Percentiles rank a stretch among this genome's conserved stretches.
phyloP scores from a whole-genome alignment of 1,284 basidiomycete genomes.

The Fomitopsis betulina region DNA sequence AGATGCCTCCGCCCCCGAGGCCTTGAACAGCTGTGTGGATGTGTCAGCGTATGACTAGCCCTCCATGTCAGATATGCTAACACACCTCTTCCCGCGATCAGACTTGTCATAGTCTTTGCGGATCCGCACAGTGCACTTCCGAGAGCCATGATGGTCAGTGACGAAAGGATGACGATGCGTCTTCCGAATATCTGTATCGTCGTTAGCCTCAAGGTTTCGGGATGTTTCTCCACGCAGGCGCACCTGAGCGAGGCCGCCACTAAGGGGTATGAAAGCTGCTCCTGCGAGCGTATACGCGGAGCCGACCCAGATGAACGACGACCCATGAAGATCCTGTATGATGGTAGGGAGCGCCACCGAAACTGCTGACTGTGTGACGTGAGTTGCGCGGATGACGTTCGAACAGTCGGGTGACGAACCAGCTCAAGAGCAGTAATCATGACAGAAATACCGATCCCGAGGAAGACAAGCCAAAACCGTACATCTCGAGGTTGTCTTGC shows the following conservation, averaged over 20 bases:
- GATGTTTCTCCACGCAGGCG: not conserved
- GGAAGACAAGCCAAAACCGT: slow-evolving; percentile 4
- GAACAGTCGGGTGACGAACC: not conserved
- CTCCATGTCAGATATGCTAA: not conserved
- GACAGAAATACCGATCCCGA: not conserved
- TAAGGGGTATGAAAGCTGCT: slow-evolving; percentile 25
- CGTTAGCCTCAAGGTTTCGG: not conserved
- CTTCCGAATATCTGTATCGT: slow-evolving; percentile 11
- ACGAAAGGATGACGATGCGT: slow-evolving; percentile 8
- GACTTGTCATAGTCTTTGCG: slow-evolving; percentile 37
- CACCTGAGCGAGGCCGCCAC: slow-evolving; percentile 22
- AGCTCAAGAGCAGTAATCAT: slow-evolving; percentile 4
- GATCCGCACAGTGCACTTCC: slow-evolving; percentile 32
- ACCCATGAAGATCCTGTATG: slow-evolving; percentile 13
- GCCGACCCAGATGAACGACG: slow-evolving; percentile 25
- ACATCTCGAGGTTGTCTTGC: not conserved
- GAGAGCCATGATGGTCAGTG: slow-evolving; percentile 11
- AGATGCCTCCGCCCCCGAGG: slow-evolving; percentile 6
- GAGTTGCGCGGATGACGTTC: too few relatives aligned
- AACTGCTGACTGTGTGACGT: slow-evolving; percentile 9
- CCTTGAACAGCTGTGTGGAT: slow-evolving; percentile 4
- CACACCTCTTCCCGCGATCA: slow-evolving; percentile 36
- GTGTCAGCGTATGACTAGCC: not conserved
- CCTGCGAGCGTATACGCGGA: slow-evolving; percentile 24
- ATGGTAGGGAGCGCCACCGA: slow-evolving; percentile 18